Evolutionary conservation across 345 rosid species (phyloP).

Genomic region (Brassica nigra): DNA sequence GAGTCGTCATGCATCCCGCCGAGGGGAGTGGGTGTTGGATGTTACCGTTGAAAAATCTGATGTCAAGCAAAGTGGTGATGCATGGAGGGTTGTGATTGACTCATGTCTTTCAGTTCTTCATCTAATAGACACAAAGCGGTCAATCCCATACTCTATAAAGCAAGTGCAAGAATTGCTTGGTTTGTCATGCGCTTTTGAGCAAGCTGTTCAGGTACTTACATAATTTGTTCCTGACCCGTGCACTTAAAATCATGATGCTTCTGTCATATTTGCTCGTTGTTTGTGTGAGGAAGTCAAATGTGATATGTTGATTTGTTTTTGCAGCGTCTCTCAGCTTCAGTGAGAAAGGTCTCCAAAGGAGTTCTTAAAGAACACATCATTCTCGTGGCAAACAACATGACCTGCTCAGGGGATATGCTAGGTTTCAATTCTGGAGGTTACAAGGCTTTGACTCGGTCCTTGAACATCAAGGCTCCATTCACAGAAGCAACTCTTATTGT

Average conservation of each 20-base stretch:
- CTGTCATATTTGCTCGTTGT: slow-evolving; percentile 1
- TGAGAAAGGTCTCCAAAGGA: slow-evolving; percentile 81
- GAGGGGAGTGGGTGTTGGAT: slow-evolving; percentile 80
- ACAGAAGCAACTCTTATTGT: slow-evolving; percentile 93
- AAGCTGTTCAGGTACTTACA: slow-evolving; percentile 79
- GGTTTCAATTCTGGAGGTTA: slow-evolving; percentile 91
- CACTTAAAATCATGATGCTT: slow-evolving; percentile 17
- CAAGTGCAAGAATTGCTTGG: slow-evolving; percentile 93
- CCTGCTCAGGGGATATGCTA: slow-evolving; percentile 79
- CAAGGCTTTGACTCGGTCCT: slow-evolving; percentile 67
- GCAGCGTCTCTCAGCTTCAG: slow-evolving; percentile 92
- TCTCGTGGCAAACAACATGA: slow-evolving; percentile 86
- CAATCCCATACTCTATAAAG: slow-evolving; percentile 84
- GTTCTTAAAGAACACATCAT: slow-evolving; percentile 84
- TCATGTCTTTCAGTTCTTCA: slow-evolving; percentile 87
- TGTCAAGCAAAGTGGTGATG: slow-evolving; percentile 85
- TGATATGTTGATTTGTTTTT: slow-evolving; percentile 27
- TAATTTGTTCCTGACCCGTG: neutral
- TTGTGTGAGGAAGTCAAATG: slow-evolving; percentile 7
- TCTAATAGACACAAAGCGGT: slow-evolving; percentile 72
- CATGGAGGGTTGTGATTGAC: slow-evolving; percentile 90
- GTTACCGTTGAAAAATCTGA: slow-evolving; percentile 69
- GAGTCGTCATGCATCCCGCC: slow-evolving; percentile 50
- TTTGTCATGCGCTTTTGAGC: slow-evolving; percentile 85
- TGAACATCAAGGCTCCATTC: slow-evolving; percentile 89